Percentiles rank a stretch among this genome's conserved stretches.
phyloP scores from a whole-genome alignment of 225 moss, liverwort and hornwort species.

The Marchantia polymorpha region DNA sequence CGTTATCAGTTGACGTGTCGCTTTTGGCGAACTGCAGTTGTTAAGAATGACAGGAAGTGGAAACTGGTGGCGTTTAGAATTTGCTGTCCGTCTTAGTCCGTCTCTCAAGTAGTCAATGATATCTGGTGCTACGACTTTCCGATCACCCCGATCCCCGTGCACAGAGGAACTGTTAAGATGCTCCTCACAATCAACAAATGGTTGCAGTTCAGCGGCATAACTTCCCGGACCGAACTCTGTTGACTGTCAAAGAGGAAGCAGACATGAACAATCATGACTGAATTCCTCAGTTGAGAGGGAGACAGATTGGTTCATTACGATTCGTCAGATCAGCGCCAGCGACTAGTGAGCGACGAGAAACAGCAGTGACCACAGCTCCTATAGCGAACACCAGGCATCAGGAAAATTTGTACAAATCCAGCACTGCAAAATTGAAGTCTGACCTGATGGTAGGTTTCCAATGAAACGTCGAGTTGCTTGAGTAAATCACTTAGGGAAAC shows the following conservation, averaged over 20 bases:
- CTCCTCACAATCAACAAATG: slow-evolving; percentile 12
- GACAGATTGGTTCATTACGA: background rate
- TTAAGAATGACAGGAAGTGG: background rate
- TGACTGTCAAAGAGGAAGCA: slow-evolving; percentile 15
- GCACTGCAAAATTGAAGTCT: background rate
- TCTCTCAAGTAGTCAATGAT: slow-evolving; percentile 37
- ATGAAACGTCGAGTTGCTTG: slow-evolving; percentile 22
- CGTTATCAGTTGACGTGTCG: background rate
- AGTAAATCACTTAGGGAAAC: slow-evolving; percentile 25
- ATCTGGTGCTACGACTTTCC: slow-evolving; percentile 27
- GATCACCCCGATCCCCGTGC: slow-evolving; percentile 10
- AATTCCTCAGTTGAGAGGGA: background rate
- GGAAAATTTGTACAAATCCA: no score
- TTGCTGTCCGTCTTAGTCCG: slow-evolving; percentile 23
- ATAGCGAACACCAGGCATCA: no score
- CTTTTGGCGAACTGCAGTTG: slow-evolving; percentile 1
- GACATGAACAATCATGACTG: background rate
- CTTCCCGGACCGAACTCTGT: slow-evolving; percentile 11
- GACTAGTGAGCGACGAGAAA: background rate
- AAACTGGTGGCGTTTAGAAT: background rate
- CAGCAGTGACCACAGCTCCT: no score
- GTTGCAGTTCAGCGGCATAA: slow-evolving; percentile 22
- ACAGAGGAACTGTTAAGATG: slow-evolving; percentile 21
- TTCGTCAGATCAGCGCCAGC: background rate
- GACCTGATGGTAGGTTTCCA: slow-evolving; percentile 19